These are phyloP conservation scores for Microbotryum lychnidis-dioicae DNA, from an alignment of 1,284 basidiomycete genomes.

Conservation along the genomic window DNA sequence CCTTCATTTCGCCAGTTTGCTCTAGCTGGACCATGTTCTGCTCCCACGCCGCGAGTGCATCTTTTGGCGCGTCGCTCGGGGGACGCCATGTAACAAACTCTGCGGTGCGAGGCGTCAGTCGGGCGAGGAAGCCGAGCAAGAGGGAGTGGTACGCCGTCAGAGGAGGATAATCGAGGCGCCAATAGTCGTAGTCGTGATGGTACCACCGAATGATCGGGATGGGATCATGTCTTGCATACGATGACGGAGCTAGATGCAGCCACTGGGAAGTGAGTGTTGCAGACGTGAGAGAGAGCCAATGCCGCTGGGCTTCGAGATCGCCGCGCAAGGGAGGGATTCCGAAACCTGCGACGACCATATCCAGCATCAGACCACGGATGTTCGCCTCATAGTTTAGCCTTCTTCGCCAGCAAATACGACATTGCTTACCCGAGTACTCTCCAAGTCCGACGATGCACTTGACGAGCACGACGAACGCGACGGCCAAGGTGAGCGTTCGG, in stretches of 20 bases:
- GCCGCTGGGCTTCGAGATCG: constrained; percentile 86
- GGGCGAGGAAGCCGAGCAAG: constrained; percentile 59
- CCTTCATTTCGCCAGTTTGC: constrained; percentile 47
- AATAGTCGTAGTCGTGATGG: constrained; percentile 73
- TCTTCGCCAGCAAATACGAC: background rate
- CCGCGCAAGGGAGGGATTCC: constrained; percentile 71
- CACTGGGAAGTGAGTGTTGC: background rate
- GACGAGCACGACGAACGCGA: constrained; percentile 51
- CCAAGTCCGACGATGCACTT: constrained; percentile 64
- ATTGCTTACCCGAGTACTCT: constrained; percentile 61
- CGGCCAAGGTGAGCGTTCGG: constrained; percentile 40
- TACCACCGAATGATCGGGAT: constrained; percentile 72
- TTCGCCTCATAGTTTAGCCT: background rate
- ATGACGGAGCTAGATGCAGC: constrained; percentile 3
- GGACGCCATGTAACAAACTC: constrained; percentile 28
- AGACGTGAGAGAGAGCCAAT: constrained; percentile 81
- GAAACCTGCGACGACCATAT: constrained; percentile 47
- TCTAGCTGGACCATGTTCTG: constrained; percentile 22
- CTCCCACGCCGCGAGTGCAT: constrained; percentile 17
- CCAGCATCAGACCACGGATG: background rate
- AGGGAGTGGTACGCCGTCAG: constrained; percentile 80
- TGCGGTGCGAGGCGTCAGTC: constrained; percentile 9
- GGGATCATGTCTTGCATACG: constrained; percentile 44
- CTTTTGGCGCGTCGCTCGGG: constrained; percentile 1
- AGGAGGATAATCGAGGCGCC: constrained; percentile 89